A percentile compares a stretch with the other conserved stretches of the same genome.
Evolutionary conservation across 176 grass and related monocot species (phyloP).

Genomic region (Oryza nivara): DNA sequence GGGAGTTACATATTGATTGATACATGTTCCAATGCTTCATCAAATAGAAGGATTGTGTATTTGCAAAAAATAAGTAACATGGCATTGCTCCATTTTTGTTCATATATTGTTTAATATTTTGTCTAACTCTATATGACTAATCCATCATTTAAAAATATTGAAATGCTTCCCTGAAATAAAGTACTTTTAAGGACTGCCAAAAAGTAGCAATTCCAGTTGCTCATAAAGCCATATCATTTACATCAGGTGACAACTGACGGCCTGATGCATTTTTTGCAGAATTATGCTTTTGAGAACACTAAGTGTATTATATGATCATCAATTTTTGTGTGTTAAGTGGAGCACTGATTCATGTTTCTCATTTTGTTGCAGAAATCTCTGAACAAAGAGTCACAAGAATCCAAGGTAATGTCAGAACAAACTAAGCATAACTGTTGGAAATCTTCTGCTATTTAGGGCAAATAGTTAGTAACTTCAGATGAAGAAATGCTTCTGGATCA

Average conservation of each 20-base stretch:
- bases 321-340: slow-evolving; percentile 13
- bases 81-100: neutral
- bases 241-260: neutral
- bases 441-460: neutral
- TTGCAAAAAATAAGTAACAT: no score
- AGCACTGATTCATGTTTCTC: slow-evolving; percentile 14
- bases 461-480: neutral
- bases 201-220: neutral
- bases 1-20: neutral
- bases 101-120: neutral
- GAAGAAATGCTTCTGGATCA: neutral
- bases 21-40: neutral
- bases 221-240: neutral
- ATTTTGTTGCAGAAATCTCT: slow-evolving; percentile 66
- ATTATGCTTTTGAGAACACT: neutral
- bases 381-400: slow-evolving; percentile 54
- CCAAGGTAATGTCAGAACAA: slow-evolving; percentile 61
- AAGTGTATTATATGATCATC: neutral
- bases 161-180: neutral
- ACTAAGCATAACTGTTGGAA: neutral
- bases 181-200: neutral
- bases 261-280: neutral
- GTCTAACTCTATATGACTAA: neutral
- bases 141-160: neutral
- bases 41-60: neutral